A percentile compares a stretch with the other conserved stretches of the same genome.
Conservation (phyloP, 2,329 filamentous ascomycete species). For the Fusarium sp. region DNA sequence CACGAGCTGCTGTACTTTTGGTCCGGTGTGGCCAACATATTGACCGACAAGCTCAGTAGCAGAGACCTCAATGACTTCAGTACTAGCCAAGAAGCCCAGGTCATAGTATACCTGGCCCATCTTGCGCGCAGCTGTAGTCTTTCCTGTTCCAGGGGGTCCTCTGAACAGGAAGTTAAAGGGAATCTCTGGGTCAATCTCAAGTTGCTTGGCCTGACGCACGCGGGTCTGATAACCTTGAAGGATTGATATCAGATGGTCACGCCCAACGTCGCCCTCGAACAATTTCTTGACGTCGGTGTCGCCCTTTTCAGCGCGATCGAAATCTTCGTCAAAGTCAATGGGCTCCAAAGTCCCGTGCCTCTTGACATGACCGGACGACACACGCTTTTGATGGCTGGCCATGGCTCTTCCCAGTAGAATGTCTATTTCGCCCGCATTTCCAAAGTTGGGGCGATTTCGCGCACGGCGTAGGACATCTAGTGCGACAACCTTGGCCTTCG, state of each 20-base stretch:
- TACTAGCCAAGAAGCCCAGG: conserved; percentile 71
- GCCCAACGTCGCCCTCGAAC: conserved; percentile 68
- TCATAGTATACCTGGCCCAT: conserved; percentile 82
- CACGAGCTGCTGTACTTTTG: conserved; percentile 67
- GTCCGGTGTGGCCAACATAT: conserved; percentile 75
- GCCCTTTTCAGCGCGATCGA: conserved; percentile 53
- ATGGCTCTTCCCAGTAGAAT: conserved; percentile 47
- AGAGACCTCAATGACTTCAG: conserved; percentile 72
- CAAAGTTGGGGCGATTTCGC: conserved; percentile 74
- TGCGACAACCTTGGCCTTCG: conserved; percentile 61
- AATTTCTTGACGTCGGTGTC: conserved; percentile 59
- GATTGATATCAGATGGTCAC: conserved; percentile 61
- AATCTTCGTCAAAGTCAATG: conserved; percentile 77
- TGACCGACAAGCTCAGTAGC: conserved; percentile 74
- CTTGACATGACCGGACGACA: conserved; percentile 30
- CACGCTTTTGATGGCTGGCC: conserved; percentile 35
- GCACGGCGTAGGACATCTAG: conserved; percentile 67
- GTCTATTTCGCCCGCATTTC: conserved; percentile 79
- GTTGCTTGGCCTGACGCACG: conserved; percentile 40
- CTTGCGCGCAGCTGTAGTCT: conserved; percentile 76
- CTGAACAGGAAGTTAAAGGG: conserved; percentile 77
- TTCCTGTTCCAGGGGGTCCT: conserved; percentile 74
- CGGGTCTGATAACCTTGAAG: conserved; percentile 65
- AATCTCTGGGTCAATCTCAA: conserved; percentile 53
- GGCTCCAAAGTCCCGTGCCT: conserved; percentile 75